Percentiles rank a stretch among this genome's conserved stretches.
These are phyloP conservation scores for Sparassis latifolia DNA, from an alignment of 1,284 basidiomycete genomes.

Conservation along the genomic window DNA sequence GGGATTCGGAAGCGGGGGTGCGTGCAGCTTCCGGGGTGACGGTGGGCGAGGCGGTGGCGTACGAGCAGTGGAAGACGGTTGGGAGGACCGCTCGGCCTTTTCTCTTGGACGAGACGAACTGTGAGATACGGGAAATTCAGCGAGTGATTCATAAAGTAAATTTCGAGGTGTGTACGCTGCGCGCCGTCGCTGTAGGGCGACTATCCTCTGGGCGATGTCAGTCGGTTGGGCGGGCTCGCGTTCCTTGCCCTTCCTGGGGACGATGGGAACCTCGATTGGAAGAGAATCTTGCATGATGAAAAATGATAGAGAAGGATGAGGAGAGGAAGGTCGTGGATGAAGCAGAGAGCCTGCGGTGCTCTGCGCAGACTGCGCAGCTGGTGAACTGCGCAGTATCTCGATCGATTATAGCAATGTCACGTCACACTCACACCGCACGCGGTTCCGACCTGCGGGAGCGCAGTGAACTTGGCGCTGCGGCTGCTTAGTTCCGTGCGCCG, in stretches of 20 bases:
- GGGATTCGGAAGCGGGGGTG: constrained; percentile 24
- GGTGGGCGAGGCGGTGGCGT: constrained; percentile 18
- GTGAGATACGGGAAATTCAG: background rate
- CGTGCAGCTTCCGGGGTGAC: constrained; percentile 23
- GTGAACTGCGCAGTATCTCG: no score
- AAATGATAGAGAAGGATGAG: background rate
- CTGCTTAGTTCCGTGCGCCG: no score
- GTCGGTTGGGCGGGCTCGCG: constrained; percentile 36
- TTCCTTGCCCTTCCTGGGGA: constrained; percentile 30
- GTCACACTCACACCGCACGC: no score
- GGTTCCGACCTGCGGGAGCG: no score
- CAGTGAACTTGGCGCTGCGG: no score
- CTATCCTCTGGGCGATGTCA: constrained; percentile 61
- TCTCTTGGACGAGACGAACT: constrained; percentile 43
- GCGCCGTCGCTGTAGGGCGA: constrained; percentile 57
- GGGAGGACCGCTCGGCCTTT: constrained; percentile 36
- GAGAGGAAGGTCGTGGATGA: no score
- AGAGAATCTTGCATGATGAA: constrained; percentile 19
- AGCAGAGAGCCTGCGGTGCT: no score
- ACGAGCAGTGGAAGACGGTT: constrained; percentile 22
- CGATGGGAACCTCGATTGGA: constrained; percentile 10
- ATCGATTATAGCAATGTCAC: no score
- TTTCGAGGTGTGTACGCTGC: constrained; percentile 43
- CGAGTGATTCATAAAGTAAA: background rate
- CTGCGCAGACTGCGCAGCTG: no score